Base-by-base conservation (phyloP, 768 basidiomycete species). In the Mycena polygramma region DNA sequence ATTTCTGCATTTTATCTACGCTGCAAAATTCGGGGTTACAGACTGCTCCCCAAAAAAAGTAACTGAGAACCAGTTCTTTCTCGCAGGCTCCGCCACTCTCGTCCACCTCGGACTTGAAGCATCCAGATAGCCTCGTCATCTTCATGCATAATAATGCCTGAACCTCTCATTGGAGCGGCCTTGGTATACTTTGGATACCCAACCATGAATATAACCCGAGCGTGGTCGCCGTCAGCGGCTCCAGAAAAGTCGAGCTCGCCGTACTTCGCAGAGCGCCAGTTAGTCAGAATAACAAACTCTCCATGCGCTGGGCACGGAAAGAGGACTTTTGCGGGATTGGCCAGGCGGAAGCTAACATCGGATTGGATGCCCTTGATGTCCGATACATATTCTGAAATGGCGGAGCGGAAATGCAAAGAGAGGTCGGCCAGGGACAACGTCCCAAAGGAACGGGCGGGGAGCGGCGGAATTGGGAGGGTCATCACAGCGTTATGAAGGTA, bases 211-310 rank as follows among this genome's bases (percentile, higher is more conserved):
- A 26, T 52, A 26, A 14, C 51, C 30, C 30, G 26, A 3, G 51
- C 24, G 26, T 26, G 26, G 30, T 43, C 22, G 35, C 15, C 61
- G 36, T 52, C 61, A 8, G 46, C 58, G 13, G 67, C 67, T 13
- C 67, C 67, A 17, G 43, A 10, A 43, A 68, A 68, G 57, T 68
- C 24, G 22, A 68, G 39, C 52, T 61, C 19, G 26, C 52, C 53
- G 36, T 55, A 63, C 36, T 61, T 48, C 54, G 67, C 59, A 15
- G 49, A 3, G 41, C 59, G 67, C 60, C 67, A 68, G 53, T 63
- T 63, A 39, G 51, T 15, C 13, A 46, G 53, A 7, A 63, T 45
- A 14, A 39, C 26, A 14, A 14, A 15, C 30, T 63, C 67, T 30
- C 26, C 52, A 41, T 45, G 60, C 9, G 60, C 39, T 8, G 67